These are phyloP conservation scores for Aspergillus novofumigatus DNA, from an alignment of 2,329 filamentous ascomycete species.

Conservation along the genomic window DNA sequence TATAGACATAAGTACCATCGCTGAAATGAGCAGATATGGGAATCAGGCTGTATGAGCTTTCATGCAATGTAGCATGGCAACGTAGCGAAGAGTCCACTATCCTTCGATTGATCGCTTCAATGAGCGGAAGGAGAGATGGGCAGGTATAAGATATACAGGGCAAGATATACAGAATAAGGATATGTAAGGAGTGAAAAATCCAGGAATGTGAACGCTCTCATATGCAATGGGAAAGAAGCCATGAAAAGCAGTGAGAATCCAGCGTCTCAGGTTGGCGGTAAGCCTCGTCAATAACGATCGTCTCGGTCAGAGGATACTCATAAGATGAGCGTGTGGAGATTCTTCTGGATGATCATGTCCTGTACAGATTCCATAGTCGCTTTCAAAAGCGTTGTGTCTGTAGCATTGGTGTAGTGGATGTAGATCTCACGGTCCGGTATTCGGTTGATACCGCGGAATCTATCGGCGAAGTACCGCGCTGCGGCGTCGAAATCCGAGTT, in stretches of 20 bases:
- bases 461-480: slow-evolving; percentile 77
- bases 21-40: slow-evolving; percentile 21
- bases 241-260: slow-evolving; percentile 17
- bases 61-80: slow-evolving; percentile 21
- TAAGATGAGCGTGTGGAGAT: slow-evolving; percentile 73
- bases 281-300: slow-evolving; percentile 15
- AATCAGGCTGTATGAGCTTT: slow-evolving; percentile 14
- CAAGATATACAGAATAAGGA: slow-evolving; percentile 5
- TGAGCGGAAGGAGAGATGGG: background rate
- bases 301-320: slow-evolving; percentile 29
- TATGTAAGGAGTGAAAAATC: background rate
- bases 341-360: slow-evolving; percentile 83
- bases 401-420: slow-evolving; percentile 57
- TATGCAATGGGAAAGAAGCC: slow-evolving; percentile 23
- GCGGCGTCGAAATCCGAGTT: slow-evolving; percentile 68
- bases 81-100: slow-evolving; percentile 14
- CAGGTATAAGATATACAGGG: slow-evolving; percentile 4
- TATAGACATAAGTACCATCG: slow-evolving; percentile 21
- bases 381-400: slow-evolving; percentile 70
- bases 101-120: background rate
- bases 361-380: slow-evolving; percentile 83
- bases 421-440: slow-evolving; percentile 55
- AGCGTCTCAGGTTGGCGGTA: slow-evolving; percentile 13
- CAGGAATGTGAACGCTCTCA: slow-evolving; percentile 17
- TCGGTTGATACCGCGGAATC: slow-evolving; percentile 72